Percentiles rank a stretch among this genome's conserved stretches.
phyloP scores from a whole-genome alignment of 2,329 filamentous ascomycete genomes.

The Ramularia endophylla region DNA sequence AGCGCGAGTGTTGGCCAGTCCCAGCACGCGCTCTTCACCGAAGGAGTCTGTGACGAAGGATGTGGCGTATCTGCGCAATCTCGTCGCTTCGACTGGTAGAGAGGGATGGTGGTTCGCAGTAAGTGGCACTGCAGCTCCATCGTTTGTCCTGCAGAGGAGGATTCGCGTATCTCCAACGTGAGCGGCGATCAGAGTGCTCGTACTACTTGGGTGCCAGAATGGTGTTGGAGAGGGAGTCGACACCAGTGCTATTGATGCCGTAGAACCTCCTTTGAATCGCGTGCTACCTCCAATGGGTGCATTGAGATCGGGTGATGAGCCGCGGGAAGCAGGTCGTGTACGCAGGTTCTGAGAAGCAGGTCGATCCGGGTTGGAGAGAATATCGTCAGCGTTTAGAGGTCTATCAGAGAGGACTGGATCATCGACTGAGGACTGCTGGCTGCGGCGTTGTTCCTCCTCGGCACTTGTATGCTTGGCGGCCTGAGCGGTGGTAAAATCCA shows the following conservation, averaged over 20 bases:
- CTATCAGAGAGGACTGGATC: conserved; percentile 66
- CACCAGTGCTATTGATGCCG: conserved; percentile 81
- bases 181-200: conserved; percentile 75
- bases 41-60: conserved; percentile 93
- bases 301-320: conserved; percentile 47
- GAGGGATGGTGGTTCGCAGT: conserved; percentile 91
- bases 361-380: conserved; percentile 60
- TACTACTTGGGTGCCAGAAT: conserved; percentile 89
- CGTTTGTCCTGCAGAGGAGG: conserved; percentile 78
- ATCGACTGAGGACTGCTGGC: conserved; percentile 38
- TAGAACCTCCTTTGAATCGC: conserved; percentile 90
- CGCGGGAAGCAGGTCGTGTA: conserved; percentile 23
- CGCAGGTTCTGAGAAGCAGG: conserved; percentile 34
- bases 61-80: conserved; percentile 78
- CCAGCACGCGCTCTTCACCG: conserved; percentile 90
- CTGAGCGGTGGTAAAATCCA: conserved; percentile 90
- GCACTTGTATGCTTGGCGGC: conserved; percentile 58
- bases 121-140: conserved; percentile 70
- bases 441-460: conserved; percentile 9
- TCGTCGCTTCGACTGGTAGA: conserved; percentile 74
- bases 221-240: conserved; percentile 87
- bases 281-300: conserved; percentile 63
- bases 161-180: conserved; percentile 94
- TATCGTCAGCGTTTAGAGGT: conserved; percentile 78
- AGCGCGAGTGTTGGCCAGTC: conserved; percentile 85